Conservation (phyloP, 2,329 filamentous ascomycete genomes). For the Claviceps quebecensis region DNA sequence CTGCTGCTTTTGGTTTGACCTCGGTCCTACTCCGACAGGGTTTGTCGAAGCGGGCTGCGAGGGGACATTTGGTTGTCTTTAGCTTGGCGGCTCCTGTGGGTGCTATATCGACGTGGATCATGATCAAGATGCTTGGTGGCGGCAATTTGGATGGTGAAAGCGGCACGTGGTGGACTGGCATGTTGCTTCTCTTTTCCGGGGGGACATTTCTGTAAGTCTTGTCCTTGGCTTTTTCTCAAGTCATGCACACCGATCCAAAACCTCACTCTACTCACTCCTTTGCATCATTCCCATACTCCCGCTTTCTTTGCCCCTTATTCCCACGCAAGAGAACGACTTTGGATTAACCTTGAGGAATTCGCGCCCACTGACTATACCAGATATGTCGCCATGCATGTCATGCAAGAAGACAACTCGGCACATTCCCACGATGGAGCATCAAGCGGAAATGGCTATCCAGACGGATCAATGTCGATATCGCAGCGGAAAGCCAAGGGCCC, state of each 20-base stretch:
- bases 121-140: slow-evolving; percentile 61
- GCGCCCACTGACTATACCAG: slow-evolving; percentile 26
- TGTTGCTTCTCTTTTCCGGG: slow-evolving; percentile 85
- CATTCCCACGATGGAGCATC: slow-evolving; percentile 37
- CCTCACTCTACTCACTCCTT: too few relatives aligned
- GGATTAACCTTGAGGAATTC: neutral
- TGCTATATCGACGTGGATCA: slow-evolving; percentile 67
- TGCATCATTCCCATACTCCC: too few relatives aligned
- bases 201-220: slow-evolving; percentile 78
- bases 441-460: slow-evolving; percentile 39
- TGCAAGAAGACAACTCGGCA: slow-evolving; percentile 59
- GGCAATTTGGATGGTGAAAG: slow-evolving; percentile 41
- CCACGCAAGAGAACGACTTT: too few relatives aligned
- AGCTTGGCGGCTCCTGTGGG: slow-evolving; percentile 81
- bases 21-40: slow-evolving; percentile 84
- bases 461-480: slow-evolving; percentile 24
- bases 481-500: slow-evolving; percentile 41
- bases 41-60: slow-evolving; percentile 69
- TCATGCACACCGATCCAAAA: too few relatives aligned
- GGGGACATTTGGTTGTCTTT: slow-evolving; percentile 79
- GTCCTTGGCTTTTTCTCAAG: too few relatives aligned
- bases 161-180: slow-evolving; percentile 79
- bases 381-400: slow-evolving; percentile 96
- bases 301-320: neutral
- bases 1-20: slow-evolving; percentile 87